phyloP scores from a whole-genome alignment of 208 protist species.

The Sergeia podlipaevii region DNA sequence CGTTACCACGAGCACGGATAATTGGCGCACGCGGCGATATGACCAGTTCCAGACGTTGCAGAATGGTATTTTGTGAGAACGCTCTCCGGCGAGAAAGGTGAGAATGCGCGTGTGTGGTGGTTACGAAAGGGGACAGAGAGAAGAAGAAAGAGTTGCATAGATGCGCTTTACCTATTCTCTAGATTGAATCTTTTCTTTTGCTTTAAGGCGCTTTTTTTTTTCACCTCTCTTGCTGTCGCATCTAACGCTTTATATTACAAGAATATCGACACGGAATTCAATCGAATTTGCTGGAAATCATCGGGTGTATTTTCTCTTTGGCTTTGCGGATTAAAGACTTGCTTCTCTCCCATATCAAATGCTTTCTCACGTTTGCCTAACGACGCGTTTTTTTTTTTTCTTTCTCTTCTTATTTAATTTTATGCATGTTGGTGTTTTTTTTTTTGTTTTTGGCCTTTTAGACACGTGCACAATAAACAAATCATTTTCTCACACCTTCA shows the following conservation, averaged over 20 bases:
- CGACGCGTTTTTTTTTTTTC: conserved; percentile 8
- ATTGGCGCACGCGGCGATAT: conserved; percentile 91
- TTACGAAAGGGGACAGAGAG: too few species aligned
- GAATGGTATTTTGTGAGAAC: conserved; percentile 85
- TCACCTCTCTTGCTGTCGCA: neutral
- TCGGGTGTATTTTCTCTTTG: too few species aligned
- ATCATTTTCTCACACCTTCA: too few species aligned
- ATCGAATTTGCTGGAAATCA: too few species aligned
- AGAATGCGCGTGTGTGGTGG: neutral
- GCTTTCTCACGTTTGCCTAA: neutral
- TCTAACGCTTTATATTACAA: too few species aligned
- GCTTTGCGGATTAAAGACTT: too few species aligned
- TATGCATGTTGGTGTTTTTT: neutral
- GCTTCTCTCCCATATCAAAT: neutral
- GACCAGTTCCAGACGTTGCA: conserved; percentile 92
- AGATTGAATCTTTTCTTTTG: neutral
- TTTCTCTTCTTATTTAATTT: conserved; percentile 7
- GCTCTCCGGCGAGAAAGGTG: too few species aligned
- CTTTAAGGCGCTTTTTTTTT: neutral
- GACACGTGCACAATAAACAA: too few species aligned
- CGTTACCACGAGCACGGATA: conserved; percentile 87
- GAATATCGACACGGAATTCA: too few species aligned
- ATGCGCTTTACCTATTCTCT: too few species aligned
- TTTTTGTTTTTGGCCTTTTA: neutral
- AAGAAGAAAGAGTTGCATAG: too few species aligned